Base-by-base conservation (phyloP, 371 early-diverging fungal genomes). In the Homolaphlyctis polyrhiza region DNA sequence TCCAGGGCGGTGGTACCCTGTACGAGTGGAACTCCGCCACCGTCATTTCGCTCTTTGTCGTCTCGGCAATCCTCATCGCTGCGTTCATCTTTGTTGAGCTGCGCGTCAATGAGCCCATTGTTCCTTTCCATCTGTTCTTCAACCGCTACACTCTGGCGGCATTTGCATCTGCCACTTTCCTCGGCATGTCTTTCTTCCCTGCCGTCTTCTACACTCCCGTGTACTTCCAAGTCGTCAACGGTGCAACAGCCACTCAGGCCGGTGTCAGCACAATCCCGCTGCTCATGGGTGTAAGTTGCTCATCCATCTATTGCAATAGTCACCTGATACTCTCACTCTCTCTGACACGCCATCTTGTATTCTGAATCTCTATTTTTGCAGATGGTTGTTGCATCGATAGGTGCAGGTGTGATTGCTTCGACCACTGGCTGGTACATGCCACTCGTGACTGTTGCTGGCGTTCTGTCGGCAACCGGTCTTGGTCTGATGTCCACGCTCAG, bases 171-270 rank as follows among this genome's bases (percentile, higher is more conserved):
- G 54, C 77, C 43, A 85, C 84, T 65, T 83, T 70, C 54, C 34
- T 68, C 45, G 69, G 77, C 49, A 60, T 65, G 62, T 57, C 47
- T 11, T 68, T 73, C 60, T 66, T 69, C 48, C 34, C 59, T 13
- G 25, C 77, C 6, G 71, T 87, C 50, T 87, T 81, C 64, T 88
- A 83, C 50, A 64, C 89, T 0, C 93, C 94, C 18, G 74, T 90
- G 11, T 94, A 87, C 72, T 90, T 89, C 74, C 90, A 89, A 65
- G 84, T 91, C 36, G 90, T 90, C 52, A 69, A 81, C 29, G 78
- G 81, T 35, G 66, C 70, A 1, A 65, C 78, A 6, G 80, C 89
- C 0, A 87, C 85, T 0, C 47, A 62, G 1, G 72, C 88, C 1
- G 89, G 90, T 11, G 61, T 90, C 14, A 69, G 82, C 58, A 68